Conservation (phyloP, 192 early-diverging fungal species). For the Entomortierella chlamydospora region DNA sequence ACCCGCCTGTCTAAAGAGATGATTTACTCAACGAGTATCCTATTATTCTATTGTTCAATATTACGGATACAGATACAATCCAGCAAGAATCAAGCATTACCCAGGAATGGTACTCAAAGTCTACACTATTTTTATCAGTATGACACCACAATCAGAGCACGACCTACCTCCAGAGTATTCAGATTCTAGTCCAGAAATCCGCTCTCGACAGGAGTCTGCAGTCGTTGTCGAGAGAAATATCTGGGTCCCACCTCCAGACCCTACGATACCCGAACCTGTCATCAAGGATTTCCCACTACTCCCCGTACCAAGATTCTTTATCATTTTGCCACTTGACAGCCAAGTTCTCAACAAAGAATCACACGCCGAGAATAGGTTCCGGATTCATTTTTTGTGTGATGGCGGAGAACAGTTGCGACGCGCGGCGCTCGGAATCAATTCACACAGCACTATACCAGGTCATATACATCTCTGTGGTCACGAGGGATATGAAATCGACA, state of each 20-base stretch:
- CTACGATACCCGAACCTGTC: too few relatives aligned
- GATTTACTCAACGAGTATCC: not conserved
- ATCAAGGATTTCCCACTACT: too few relatives aligned
- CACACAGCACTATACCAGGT: not conserved
- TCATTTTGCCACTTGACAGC: not conserved
- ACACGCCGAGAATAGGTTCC: conserved; percentile 12
- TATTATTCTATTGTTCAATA: too few relatives aligned
- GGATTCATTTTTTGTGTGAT: conserved; percentile 18
- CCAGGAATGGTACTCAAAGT: not conserved
- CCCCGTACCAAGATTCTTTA: conserved; percentile 3
- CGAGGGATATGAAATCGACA: conserved; percentile 10
- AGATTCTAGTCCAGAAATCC: not conserved
- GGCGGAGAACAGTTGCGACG: not conserved
- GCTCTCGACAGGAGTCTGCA: not conserved
- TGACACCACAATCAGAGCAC: not conserved
- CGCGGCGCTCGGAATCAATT: not conserved
- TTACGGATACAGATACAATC: conserved; percentile 6
- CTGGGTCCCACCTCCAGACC: too few relatives aligned
- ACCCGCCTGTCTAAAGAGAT: too few relatives aligned
- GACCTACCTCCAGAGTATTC: not conserved
- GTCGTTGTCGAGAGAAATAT: too few relatives aligned
- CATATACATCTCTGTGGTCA: conserved; percentile 12
- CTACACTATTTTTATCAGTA: not conserved
- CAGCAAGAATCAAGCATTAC: conserved; percentile 13
- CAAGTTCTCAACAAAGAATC: not conserved